Evolutionary conservation across 1,139 yeast species (phyloP), one percentile per base, ranked within the genome.

Genomic region (Geotrichum histeridarum): DNA sequence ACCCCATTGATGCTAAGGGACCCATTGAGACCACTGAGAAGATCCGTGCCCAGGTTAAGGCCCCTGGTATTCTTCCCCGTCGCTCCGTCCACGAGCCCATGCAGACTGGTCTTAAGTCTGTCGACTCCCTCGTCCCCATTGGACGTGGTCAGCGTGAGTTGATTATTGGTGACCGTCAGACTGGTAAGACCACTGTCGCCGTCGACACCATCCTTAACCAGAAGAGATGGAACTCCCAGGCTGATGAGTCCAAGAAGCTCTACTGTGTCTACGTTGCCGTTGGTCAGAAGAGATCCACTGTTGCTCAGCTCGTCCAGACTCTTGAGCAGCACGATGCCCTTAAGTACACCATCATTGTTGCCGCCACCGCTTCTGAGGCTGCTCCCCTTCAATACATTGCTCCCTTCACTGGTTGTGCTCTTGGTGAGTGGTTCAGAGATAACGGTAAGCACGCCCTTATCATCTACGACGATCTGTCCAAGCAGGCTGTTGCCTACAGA

Each of bases 381-480:
- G 99, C 99, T 77, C 99, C 99, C 77, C 84, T 94, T 78, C 99
- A 93, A 83, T 93, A 90, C 82, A 81, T 93, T 76, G 99, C 99
- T 81, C 99, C 99, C 75, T 93, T 94, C 96, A 90, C 99, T 69
- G 99, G 93, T 69, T 86, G 95, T 77, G 96, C 99, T 73, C 91
- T 94, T 75, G 97, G 98, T 81, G 99, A 93, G 82, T 93, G 99
- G 99, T 93, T 93, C 94, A 90, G 99, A 85, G 99, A 93, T 83
- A 93, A 93, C 78, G 97, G 96, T 75, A 86, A 78, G 76, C 99
- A 93, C 78, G 95, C 98, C 70, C 81, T 93, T 80, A 93, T 93
- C 77, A 81, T 90, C 83, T 93, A 82, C 80, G 98, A 91, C 77
- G 99, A 91, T 79, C 84, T 91, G 81, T 91, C 98, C 74, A 91